Percentiles rank a stretch among this genome's conserved stretches.
Conservation (phyloP, 169 alveolate genomes). For the Cryptosporidium muris region DNA sequence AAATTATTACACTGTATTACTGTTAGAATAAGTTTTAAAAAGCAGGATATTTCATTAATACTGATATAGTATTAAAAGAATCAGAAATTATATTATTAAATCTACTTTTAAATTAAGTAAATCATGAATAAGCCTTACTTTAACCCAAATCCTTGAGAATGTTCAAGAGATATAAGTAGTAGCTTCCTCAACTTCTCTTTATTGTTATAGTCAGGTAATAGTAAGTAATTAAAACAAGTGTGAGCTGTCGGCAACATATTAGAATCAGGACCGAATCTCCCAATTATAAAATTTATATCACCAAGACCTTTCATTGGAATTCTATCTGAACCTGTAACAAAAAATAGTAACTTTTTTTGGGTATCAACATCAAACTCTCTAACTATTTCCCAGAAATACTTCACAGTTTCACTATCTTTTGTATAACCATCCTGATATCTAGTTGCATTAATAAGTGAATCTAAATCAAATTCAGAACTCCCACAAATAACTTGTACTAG, state of each 20-base stretch:
- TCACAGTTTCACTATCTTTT: conserved; percentile 74
- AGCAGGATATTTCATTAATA: too few relatives aligned
- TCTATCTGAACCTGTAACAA: conserved; percentile 86
- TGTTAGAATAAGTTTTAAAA: too few relatives aligned
- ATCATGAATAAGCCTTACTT: conserved; percentile 24
- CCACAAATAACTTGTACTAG: conserved; percentile 87
- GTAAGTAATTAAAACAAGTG: conserved; percentile 91
- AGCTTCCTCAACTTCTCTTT: conserved; percentile 81
- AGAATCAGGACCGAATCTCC: conserved; percentile 82
- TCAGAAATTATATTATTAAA: too few relatives aligned
- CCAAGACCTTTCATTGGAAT: conserved; percentile 83
- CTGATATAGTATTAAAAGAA: too few relatives aligned
- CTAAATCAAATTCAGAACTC: conserved; percentile 80
- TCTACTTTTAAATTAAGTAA: background rate
- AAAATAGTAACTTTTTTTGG: conserved; percentile 80
- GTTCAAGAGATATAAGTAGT: conserved; percentile 83
- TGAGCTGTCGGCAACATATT: conserved; percentile 90
- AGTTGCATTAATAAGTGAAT: conserved; percentile 80
- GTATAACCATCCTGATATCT: conserved; percentile 84
- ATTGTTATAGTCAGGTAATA: conserved; percentile 86
- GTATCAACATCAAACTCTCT: conserved; percentile 76
- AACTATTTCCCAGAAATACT: conserved; percentile 83
- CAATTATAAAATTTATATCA: conserved; percentile 78
- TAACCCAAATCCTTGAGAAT: conserved; percentile 90
- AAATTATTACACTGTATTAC: too few relatives aligned